Conservation (phyloP, 2,329 filamentous ascomycete species). For the Pestalotiopsis sp. region DNA sequence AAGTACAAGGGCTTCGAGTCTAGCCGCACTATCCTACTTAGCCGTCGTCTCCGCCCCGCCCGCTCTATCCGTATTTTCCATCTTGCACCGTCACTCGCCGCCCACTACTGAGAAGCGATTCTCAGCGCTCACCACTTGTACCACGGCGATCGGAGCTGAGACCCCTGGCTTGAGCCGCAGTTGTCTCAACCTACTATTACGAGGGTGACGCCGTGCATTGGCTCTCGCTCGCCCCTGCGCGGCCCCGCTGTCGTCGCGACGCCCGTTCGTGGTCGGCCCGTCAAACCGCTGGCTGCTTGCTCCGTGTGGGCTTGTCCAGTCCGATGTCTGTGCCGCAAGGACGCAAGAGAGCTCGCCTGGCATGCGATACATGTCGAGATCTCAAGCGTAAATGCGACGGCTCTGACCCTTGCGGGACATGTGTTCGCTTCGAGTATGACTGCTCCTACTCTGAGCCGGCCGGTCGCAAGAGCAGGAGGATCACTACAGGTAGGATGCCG, state of each 20-base stretch:
- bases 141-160: background rate
- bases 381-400: constrained; percentile 62
- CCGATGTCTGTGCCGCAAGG: constrained; percentile 8
- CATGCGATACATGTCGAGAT: constrained; percentile 55
- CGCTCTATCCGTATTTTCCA: constrained; percentile 10
- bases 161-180: background rate
- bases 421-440: constrained; percentile 55
- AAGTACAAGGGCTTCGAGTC: no score
- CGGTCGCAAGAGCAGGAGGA: constrained; percentile 21
- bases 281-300: background rate
- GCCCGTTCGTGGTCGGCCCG: background rate
- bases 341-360: constrained; percentile 42
- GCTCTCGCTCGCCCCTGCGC: background rate
- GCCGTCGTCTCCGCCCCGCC: constrained; percentile 9
- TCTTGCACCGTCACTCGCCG: background rate
- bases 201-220: background rate
- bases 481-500: background rate
- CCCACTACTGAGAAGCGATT: background rate
- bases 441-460: constrained; percentile 46
- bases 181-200: background rate
- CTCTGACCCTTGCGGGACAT: constrained; percentile 53
- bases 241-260: background rate
- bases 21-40: background rate
- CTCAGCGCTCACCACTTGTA: background rate
- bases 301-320: background rate